These are phyloP conservation scores for Cornus kousa DNA, from an alignment of 148 eudicot species.

Conservation along the genomic window DNA sequence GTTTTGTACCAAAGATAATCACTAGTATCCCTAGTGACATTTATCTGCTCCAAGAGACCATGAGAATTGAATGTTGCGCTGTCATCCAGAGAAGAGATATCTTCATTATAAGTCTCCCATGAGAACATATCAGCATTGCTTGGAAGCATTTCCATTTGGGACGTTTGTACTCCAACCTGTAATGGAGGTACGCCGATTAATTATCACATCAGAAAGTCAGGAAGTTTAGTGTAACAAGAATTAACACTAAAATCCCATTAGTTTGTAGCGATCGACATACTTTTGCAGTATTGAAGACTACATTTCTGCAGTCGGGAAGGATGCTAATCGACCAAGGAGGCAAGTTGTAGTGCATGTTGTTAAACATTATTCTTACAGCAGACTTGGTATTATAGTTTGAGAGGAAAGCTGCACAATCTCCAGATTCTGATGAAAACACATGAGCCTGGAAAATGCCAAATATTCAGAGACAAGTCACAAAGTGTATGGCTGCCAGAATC, in stretches of 20 bases:
- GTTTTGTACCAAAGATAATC: conserved; percentile 97
- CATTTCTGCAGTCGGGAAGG: conserved; percentile 90
- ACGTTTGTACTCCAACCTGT: conserved; percentile 89
- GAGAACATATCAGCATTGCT: conserved; percentile 43
- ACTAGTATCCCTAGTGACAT: conserved; percentile 80
- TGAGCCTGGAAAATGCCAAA: conserved; percentile 55
- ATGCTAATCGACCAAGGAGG: conserved; percentile 99
- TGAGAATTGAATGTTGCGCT: conserved; percentile 50
- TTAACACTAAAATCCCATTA: not conserved
- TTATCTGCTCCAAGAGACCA: conserved; percentile 90
- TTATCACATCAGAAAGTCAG: not conserved
- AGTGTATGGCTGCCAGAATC: not conserved
- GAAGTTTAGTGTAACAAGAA: not conserved
- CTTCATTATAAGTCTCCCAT: conserved; percentile 91
- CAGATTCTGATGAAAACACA: conserved; percentile 64
- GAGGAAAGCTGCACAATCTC: conserved; percentile 88
- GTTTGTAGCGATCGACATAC: conserved; percentile 30
- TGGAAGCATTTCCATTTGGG: conserved; percentile 73
- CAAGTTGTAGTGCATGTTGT: conserved; percentile 75
- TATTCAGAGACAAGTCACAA: not conserved
- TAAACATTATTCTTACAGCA: conserved; percentile 65
- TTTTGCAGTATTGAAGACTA: conserved; percentile 89
- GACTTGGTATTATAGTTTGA: conserved; percentile 66
- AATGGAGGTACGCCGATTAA: not conserved
- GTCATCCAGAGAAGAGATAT: conserved; percentile 50